Evolutionary conservation across 2,329 filamentous ascomycete genomes (phyloP), one percentile per base, ranked within the genome.

Genomic region (Mycosphaerella sp.): DNA sequence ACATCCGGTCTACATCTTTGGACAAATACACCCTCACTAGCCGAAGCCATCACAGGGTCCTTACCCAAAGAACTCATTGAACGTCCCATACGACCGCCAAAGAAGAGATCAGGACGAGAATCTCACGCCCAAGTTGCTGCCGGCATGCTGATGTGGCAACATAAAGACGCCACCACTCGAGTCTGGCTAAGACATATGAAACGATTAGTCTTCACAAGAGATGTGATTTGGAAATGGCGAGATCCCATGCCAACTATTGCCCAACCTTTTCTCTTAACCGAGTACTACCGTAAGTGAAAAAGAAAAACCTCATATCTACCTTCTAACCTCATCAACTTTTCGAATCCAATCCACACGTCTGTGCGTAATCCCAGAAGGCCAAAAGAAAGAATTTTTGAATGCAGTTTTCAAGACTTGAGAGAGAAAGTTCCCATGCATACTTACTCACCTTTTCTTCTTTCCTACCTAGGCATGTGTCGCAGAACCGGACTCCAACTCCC

Each of bases 1-100:
- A 68, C 67, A 21, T 61, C 59, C 5, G 66, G 66, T 5, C 54
- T 68, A 26, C 67, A 68, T 41, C 57, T 68, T 6, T 69, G 66
- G 59, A 52, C 52, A 14, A 39, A 54, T 11, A 60, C 62, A 44
- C 45, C 59, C 44, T 36, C 62, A 57, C 32, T 58, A 46, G 56
- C 60, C 10, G 51, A 50, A 23, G 55, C 58, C 7, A 56, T 60
- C 36, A 58, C 58, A 4, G 50, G 48, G 1, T 51, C 53, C 6
- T 42, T 58, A 10, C 53, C 58, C 2, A 54, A 56, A 36, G 55
- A 58, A 26, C 48, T 58, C 21, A 56, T 61, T 43, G 52, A 57
- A 45, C 48, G 55, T 4, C 59, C 60, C 2, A 54, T 60, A 6
- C 47, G 51, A 8, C 60, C 60, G 17, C 58, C 55, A 17, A 49